Conservation (phyloP, 225 moss, liverwort and hornwort genomes). For the Lunularia cruciata region DNA sequence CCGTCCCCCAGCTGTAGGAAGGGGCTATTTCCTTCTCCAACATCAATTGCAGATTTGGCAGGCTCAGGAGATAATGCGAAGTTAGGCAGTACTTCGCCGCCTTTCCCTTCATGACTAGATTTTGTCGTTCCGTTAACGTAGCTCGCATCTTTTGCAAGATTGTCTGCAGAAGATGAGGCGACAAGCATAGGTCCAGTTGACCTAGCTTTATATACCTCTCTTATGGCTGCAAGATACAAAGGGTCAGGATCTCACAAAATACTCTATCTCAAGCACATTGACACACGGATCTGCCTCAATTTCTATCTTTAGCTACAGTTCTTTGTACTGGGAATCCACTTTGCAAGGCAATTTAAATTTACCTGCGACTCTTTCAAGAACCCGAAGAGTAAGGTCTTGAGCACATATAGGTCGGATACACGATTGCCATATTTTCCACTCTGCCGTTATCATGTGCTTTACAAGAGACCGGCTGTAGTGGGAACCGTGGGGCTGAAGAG, state of each 20-base stretch:
- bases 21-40: slow-evolving; percentile 51
- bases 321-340: too few relatives aligned
- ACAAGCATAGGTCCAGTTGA: slow-evolving; percentile 49
- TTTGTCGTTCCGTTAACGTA: slow-evolving; percentile 17
- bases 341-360: not conserved
- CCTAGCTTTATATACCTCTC: slow-evolving; percentile 81
- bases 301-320: too few relatives aligned
- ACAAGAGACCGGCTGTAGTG: slow-evolving; percentile 59
- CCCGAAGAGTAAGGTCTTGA: slow-evolving; percentile 79
- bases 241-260: not conserved
- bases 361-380: slow-evolving; percentile 93
- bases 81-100: not conserved
- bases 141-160: slow-evolving; percentile 24
- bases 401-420: slow-evolving; percentile 60
- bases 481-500: slow-evolving; percentile 59
- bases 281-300: not conserved
- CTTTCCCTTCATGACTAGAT: slow-evolving; percentile 18
- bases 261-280: not conserved
- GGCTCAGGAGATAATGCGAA: slow-evolving; percentile 18
- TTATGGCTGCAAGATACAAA: slow-evolving; percentile 55
- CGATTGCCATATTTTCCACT: slow-evolving; percentile 80
- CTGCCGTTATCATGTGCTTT: slow-evolving; percentile 89
- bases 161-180: slow-evolving; percentile 27
- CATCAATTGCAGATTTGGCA: slow-evolving; percentile 29
- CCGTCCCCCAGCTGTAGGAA: slow-evolving; percentile 78